Base-by-base conservation (phyloP, 495 filamentous ascomycete species). In the Cudoniella acicularis region DNA sequence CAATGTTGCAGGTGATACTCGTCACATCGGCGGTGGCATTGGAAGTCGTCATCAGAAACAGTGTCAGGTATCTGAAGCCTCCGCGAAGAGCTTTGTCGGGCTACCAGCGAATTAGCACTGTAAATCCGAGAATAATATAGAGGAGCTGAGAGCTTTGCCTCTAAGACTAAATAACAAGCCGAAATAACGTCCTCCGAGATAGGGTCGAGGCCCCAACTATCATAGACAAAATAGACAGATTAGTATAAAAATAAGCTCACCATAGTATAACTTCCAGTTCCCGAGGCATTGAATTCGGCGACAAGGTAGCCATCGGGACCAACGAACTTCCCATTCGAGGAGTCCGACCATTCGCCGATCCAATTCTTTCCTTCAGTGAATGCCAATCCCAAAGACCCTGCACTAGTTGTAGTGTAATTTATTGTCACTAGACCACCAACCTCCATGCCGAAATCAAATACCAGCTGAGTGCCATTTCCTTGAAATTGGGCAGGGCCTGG, bases 321-420 rank as follows among this genome's bases (percentile, higher is more conserved):
- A 51, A 67, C 67, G 59, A 77, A 83, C 6, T 70, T 68, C 11
- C 81, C 81, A 64, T 81, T 85, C 13, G 80, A 83, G 0, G 76
- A 77, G 63, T 87, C 83, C 0, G 82, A 85, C 69, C 71, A 74
- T 61, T 81, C 74, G 47, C 84, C 83, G 59, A 85, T 81, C 75
- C 77, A 87, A 52, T 85, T 79, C 60, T 81, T 84, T 1, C 79
- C 79, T 69, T 87, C 85, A 2, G 80, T 78, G 63, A 87, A 87
- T 3, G 84, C 83, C 11, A 88, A 68, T 0, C 84, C 83, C 8
- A 88, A 63, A 0, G 73, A 65, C 2, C 80, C 82, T 6, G 64
- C 64, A 3, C 73, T 76, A 3, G 71, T 73, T 1, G 78, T 66
- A 11, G 72, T 69, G 52, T 79, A 85, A 6, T 75, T 61, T 17